These are phyloP conservation scores for Cyberlindnera mycetangii DNA, from an alignment of 805 yeast genomes.

Conservation along the genomic window DNA sequence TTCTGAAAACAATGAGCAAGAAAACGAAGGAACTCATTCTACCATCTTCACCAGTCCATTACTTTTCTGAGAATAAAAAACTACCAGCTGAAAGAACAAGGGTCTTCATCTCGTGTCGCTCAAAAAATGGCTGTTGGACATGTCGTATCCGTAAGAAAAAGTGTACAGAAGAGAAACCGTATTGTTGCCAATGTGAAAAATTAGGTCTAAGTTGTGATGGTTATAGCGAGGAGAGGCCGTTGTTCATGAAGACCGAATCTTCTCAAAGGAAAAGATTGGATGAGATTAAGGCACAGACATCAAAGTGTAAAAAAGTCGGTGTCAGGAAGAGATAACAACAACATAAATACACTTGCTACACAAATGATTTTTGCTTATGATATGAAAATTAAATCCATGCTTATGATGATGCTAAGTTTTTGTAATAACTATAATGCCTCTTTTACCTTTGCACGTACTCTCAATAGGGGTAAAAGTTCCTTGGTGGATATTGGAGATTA, in stretches of 20 bases:
- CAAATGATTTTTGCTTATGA: neutral
- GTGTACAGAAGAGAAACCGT: constrained; percentile 65
- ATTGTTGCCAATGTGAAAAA: constrained; percentile 54
- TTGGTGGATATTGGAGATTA: neutral
- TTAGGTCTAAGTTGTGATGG: constrained; percentile 59
- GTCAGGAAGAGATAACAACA: constrained; percentile 24
- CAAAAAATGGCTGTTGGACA: constrained; percentile 74
- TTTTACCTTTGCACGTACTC: too few relatives aligned
- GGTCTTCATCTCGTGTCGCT: constrained; percentile 33
- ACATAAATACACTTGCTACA: too few relatives aligned
- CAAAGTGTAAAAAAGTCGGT: constrained; percentile 38
- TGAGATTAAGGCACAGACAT: constrained; percentile 47
- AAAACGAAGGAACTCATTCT: neutral
- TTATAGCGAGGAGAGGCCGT: constrained; percentile 48
- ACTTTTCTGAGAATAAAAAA: constrained; percentile 1
- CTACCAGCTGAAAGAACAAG: constrained; percentile 2
- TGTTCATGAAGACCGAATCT: constrained; percentile 45
- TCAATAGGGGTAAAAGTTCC: constrained; percentile 1
- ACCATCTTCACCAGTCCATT: neutral
- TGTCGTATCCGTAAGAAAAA: constrained; percentile 70
- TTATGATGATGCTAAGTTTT: neutral
- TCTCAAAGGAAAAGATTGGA: constrained; percentile 44
- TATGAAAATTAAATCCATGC: too few relatives aligned
- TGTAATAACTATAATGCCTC: neutral
- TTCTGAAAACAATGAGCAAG: neutral